A percentile compares a stretch with the other conserved stretches of the same genome.
These are phyloP conservation scores for Aspergillus luchuensis DNA, from an alignment of 2,329 filamentous ascomycete species.

Conservation along the genomic window DNA sequence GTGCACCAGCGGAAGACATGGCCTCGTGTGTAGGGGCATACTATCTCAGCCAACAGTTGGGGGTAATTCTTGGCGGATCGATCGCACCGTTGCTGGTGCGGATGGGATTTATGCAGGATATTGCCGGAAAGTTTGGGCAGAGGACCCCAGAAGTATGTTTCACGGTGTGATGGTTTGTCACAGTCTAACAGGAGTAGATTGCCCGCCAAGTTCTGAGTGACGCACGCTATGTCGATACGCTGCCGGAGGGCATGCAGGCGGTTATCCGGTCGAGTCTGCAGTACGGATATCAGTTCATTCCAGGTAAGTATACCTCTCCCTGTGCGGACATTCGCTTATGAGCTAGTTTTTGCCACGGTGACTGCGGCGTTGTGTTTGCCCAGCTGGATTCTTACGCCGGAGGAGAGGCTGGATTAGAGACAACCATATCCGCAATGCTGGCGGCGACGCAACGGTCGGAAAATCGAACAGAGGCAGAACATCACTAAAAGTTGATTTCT, in stretches of 20 bases:
- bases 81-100: slow-evolving; percentile 1
- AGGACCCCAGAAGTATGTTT: neutral
- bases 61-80: slow-evolving; percentile 3
- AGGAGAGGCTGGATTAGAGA: neutral
- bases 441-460: neutral
- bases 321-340: neutral
- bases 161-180: neutral
- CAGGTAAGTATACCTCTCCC: neutral
- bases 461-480: neutral
- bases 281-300: slow-evolving; percentile 3
- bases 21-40: slow-evolving; percentile 6
- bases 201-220: slow-evolving; percentile 1
- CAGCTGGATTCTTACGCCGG: neutral
- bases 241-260: neutral
- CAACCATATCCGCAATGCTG: too few species aligned
- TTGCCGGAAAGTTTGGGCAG: neutral
- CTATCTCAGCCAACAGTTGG: slow-evolving; percentile 9
- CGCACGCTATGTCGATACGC: neutral
- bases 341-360: neutral
- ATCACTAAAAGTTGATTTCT: neutral
- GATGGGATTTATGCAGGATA: slow-evolving; percentile 2
- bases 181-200: neutral
- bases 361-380: neutral
- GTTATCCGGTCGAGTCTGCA: neutral
- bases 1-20: neutral